These are phyloP conservation scores for Houttuynia cordata DNA, from an alignment of 164 flowering plant genomes.

Conservation along the genomic window DNA sequence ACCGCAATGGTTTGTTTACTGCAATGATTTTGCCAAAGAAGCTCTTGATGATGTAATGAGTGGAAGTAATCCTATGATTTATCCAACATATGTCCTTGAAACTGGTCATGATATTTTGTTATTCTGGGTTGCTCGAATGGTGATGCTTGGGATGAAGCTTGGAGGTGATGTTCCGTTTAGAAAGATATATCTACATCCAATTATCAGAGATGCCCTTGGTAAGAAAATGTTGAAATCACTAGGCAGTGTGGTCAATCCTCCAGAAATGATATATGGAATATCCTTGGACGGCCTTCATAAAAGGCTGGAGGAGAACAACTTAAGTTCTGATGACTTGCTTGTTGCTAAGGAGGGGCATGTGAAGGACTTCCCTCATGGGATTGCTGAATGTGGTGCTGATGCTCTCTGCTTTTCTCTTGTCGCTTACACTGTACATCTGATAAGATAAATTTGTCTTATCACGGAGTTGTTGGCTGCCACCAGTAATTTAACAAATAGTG, in stretches of 20 bases:
- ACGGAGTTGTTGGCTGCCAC: slow-evolving; percentile 92
- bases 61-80: slow-evolving; percentile 49
- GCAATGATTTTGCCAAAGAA: slow-evolving; percentile 52
- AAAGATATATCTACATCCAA: slow-evolving; percentile 93
- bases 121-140: slow-evolving; percentile 99
- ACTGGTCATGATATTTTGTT: slow-evolving; percentile 97
- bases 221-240: slow-evolving; percentile 98
- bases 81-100: slow-evolving; percentile 91
- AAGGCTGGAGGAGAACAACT: slow-evolving; percentile 79
- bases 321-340: slow-evolving; percentile 48
- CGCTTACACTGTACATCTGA: slow-evolving; percentile 95
- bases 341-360: slow-evolving; percentile 71
- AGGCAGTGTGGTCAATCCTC: slow-evolving; percentile 94
- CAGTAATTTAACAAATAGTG: slow-evolving; percentile 96
- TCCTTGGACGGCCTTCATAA: slow-evolving; percentile 70
- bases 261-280: slow-evolving; percentile 86
- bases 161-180: slow-evolving; percentile 94
- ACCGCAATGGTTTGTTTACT: slow-evolving; percentile 91
- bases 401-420: slow-evolving; percentile 81
- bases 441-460: slow-evolving; percentile 83
- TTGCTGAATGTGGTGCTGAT: slow-evolving; percentile 91
- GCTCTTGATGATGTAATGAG: slow-evolving; percentile 75
- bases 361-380: slow-evolving; percentile 83
- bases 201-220: slow-evolving; percentile 99
- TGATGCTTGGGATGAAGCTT: slow-evolving; percentile 75